Evolutionary conservation across 2,329 filamentous ascomycete species (phyloP).

Genomic region (Colletotrichum lini): DNA sequence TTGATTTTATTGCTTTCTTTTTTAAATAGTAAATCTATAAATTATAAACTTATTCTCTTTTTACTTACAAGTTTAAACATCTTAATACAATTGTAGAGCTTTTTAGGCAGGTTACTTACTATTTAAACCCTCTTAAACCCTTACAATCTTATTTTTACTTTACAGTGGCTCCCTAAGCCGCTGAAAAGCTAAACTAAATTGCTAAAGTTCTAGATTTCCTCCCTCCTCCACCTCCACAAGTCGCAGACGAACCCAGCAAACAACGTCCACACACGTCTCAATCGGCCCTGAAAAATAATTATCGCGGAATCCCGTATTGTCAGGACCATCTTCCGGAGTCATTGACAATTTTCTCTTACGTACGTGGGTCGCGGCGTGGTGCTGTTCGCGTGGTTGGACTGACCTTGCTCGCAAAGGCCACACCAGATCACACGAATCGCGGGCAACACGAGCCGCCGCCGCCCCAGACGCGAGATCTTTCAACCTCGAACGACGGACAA

Average conservation of each 20-base stretch:
- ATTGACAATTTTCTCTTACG: neutral
- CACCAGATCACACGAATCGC: neutral
- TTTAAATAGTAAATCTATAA: no score
- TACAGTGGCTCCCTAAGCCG: no score
- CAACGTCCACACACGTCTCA: neutral
- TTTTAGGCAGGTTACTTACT: no score
- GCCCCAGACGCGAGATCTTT: constrained; percentile 6
- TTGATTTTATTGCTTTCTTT: no score
- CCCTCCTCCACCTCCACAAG: neutral
- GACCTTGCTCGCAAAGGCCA: neutral
- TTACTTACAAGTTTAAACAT: no score
- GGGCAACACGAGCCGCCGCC: neutral
- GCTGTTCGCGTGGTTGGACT: neutral
- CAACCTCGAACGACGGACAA: neutral
- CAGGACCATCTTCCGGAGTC: no score
- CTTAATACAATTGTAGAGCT: no score
- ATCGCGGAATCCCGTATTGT: neutral
- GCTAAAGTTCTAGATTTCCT: neutral
- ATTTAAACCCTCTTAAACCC: accelerated
- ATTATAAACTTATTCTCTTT: no score
- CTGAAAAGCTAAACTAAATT: constrained; percentile 1
- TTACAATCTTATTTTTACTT: no score
- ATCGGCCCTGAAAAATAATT: neutral
- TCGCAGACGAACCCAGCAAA: neutral
- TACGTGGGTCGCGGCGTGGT: neutral